Evolutionary conservation across 2,329 filamentous ascomycete genomes (phyloP), one percentile per base, ranked within the genome.

Genomic region (Coniochaeta sp.): DNA sequence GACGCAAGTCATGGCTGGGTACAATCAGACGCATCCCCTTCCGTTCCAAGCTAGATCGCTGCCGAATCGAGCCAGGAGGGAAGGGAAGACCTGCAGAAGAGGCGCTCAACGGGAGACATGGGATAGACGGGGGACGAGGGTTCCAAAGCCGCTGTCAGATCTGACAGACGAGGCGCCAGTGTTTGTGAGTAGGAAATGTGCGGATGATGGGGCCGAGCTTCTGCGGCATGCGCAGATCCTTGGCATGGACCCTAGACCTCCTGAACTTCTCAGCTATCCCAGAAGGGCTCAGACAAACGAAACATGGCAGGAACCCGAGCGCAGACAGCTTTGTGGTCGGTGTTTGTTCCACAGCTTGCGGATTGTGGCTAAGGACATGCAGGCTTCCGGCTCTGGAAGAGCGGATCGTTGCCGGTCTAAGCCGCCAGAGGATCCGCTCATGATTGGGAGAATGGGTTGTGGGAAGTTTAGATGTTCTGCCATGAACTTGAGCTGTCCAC

Each of bases 281-380:
- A 57, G 54, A 57, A 57, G 54, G 54, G 54, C 33, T 57, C 54
- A 60, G 60, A 62, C 44, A 36, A 43, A 59, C 58, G 60, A 62
- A 17, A 52, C 60, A 59, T 67, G 38, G 36, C 58, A 9, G 50
- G 52, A 19, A 52, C 61, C 17, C 58, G 17, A 57, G 31, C 34
- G 12, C 17, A 57, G n/a, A 57, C 31, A 38, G 31, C 31, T 57
- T 57, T 22, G 31, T 36, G 54, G 54, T 26, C 54, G 17, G n/a
- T 57, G 54, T 57, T 57, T 57, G 54, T 57, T 38, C 31, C 54
- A 61, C 58, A 57, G 38, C 60, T 14, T 22, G 47, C 58, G 61
- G 58, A 28, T 58, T 65, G 64, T 64, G 67, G 63, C 59, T 54
- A 58, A 64, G 63, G 65, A 64, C 55, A 67, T 68, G 67, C 66